Evolutionary conservation across 2,329 filamentous ascomycete species (phyloP), one percentile per base, ranked within the genome.

Genomic region (Fusarium protoensiforme): DNA sequence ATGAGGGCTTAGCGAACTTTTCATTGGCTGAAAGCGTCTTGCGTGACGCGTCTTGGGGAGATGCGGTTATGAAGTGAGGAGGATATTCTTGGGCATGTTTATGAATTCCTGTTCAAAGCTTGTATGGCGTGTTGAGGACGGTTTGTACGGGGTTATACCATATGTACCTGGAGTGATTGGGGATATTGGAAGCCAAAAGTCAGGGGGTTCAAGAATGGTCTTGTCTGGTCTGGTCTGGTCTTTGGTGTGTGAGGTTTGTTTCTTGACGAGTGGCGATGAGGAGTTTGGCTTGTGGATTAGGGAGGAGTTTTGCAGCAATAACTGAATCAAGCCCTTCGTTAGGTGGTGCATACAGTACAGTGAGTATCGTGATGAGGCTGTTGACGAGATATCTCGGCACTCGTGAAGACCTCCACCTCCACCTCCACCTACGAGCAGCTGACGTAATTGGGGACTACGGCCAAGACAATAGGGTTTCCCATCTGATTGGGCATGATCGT

Each of bases 221-320:
- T 46, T 20, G 67, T 48, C 24, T 48, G 43, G 20, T 27, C 16
- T 46, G 43, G 38, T 68, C 41, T 65, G 68, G 67, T 53, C 67
- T 68, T 73, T 51, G 61, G 54, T 54, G 63, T 63, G 64, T 57
- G 64, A 46, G 41, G 46, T 27, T 51, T 51, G 46, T 68, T 76
- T 72, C 53, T 67, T 66, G 69, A 73, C 51, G 67, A 51, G 61
- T 63, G 71, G 75, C 67, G 74, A 75, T 71, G 63, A 56, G 75
- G 75, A 76, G 75, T 77, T 77, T 69, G 75, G 63, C 61, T 58
- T 58, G 57, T 36, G 65, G 68, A 64, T 71, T 67, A 67, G 65
- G 68, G 61, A 67, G 62, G 71, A 56, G 43, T 57, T 62, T 58
- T 68, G 68, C 67, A 68, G 65, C 65, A 70, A 62, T 68, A 71